These are phyloP conservation scores for Rhizoclosmatium sp. DNA, from an alignment of 192 early-diverging fungal species.

Conservation along the genomic window DNA sequence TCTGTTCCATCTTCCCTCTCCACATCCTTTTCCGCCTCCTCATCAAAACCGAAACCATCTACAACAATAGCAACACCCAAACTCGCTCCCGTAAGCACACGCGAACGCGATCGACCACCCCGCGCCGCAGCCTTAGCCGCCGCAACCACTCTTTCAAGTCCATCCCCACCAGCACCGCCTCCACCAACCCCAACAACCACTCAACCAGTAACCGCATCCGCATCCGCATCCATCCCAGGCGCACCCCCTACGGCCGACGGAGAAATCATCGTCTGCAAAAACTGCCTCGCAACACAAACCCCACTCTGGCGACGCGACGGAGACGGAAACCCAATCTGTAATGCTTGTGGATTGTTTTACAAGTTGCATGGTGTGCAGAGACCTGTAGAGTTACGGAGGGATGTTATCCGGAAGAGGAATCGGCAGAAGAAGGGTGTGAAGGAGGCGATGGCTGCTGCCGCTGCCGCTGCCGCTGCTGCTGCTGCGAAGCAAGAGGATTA, in stretches of 20 bases:
- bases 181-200: too few species aligned
- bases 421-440: constrained; percentile 57
- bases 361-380: constrained; percentile 92
- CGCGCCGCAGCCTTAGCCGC: not conserved
- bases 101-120: not conserved
- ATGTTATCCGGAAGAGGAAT: constrained; percentile 92
- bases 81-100: too few species aligned
- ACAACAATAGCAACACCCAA: too few species aligned
- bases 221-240: not conserved
- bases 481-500: too few species aligned
- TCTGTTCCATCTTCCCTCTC: not conserved
- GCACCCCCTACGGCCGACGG: not conserved
- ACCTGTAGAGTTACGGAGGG: constrained; percentile 87
- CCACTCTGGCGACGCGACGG: constrained; percentile 95
- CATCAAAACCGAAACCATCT: too few species aligned
- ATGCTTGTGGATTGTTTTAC: constrained; percentile 94
- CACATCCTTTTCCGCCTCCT: too few species aligned
- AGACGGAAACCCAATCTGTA: constrained; percentile 90
- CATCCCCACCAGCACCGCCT: not conserved
- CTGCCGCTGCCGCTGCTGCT: not conserved
- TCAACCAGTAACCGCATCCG: not conserved
- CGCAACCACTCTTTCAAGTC: not conserved
- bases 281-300: constrained; percentile 90
- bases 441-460: not conserved
- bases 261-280: constrained; percentile 61